phyloP scores from a whole-genome alignment of 2,329 filamentous ascomycete species.

The Penicillium occitanis region DNA sequence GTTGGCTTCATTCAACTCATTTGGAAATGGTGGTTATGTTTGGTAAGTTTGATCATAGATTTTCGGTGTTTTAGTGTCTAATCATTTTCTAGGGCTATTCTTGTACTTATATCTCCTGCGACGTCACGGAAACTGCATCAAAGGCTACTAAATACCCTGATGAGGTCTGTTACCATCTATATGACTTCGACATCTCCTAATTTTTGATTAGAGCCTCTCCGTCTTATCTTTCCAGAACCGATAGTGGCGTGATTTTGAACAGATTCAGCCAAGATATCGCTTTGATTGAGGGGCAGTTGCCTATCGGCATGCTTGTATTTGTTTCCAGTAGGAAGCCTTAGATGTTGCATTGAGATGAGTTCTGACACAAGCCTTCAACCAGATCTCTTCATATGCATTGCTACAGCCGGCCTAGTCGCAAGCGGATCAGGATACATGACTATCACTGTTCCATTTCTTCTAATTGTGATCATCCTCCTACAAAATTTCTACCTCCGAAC shows the following conservation, averaged over 20 bases:
- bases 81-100: not conserved
- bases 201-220: not conserved
- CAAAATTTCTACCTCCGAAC: conserved; percentile 61
- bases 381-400: conserved; percentile 38
- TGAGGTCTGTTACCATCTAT: conserved; percentile 45
- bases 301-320: conserved; percentile 41
- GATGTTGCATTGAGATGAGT: not conserved
- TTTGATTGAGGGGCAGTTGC: conserved; percentile 46
- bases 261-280: conserved; percentile 44
- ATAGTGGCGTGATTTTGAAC: conserved; percentile 35
- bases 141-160: conserved; percentile 52
- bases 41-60: not conserved
- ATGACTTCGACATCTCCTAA: conserved; percentile 23
- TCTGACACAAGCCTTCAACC: not conserved
- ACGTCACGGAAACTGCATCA: conserved; percentile 17
- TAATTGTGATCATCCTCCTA: conserved; percentile 49
- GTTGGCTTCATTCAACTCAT: conserved; percentile 38
- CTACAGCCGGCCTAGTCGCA: conserved; percentile 51
- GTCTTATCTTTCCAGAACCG: conserved; percentile 22
- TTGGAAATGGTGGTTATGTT: conserved; percentile 38
- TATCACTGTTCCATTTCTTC: conserved; percentile 52
- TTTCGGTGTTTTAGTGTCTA: not conserved
- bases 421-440: conserved; percentile 50
- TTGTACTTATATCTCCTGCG: conserved; percentile 14
- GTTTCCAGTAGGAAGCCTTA: conserved; percentile 32